phyloP scores from a whole-genome alignment of 2,329 filamentous ascomycete species.

The Sarocladium strictum region DNA sequence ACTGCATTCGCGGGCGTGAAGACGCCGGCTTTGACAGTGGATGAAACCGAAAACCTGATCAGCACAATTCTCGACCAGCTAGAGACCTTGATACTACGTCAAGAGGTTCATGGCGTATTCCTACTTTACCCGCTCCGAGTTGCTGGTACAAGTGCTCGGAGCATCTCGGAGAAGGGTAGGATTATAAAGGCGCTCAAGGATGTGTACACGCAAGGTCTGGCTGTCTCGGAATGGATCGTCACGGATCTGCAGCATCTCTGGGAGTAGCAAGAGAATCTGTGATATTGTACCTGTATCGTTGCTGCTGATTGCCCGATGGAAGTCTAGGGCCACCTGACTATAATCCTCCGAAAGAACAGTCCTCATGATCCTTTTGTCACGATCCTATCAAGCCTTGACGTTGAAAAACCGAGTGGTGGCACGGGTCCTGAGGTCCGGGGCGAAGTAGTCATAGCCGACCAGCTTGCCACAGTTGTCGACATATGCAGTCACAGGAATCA shows the following conservation, averaged over 20 bases:
- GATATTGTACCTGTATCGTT: background rate
- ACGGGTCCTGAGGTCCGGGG: conserved; percentile 19
- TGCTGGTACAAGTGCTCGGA: conserved; percentile 13
- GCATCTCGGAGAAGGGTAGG: background rate
- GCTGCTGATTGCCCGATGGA: no score
- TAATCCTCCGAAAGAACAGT: no score
- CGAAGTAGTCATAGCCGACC: conserved; percentile 31
- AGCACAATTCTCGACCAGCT: background rate
- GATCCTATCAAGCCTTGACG: conserved; percentile 13
- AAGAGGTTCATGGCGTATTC: conserved; percentile 15
- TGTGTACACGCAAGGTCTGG: conserved; percentile 17
- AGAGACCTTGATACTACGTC: conserved; percentile 8
- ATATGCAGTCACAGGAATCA: conserved; percentile 29
- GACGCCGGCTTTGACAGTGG: conserved; percentile 10
- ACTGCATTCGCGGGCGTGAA: conserved; percentile 13
- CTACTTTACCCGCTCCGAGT: conserved; percentile 19
- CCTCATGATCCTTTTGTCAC: no score
- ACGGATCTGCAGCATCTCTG: conserved; percentile 16
- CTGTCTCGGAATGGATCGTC: conserved; percentile 17
- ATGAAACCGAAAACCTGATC: conserved; percentile 8
- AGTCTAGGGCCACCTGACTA: no score
- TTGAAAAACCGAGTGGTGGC: conserved; percentile 26
- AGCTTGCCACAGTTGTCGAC: conserved; percentile 26
- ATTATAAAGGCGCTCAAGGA: conserved; percentile 10
- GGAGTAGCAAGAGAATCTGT: conserved; percentile 13